Conservation (phyloP, 2,329 filamentous ascomycete genomes). For the Grosmannia serpens region DNA sequence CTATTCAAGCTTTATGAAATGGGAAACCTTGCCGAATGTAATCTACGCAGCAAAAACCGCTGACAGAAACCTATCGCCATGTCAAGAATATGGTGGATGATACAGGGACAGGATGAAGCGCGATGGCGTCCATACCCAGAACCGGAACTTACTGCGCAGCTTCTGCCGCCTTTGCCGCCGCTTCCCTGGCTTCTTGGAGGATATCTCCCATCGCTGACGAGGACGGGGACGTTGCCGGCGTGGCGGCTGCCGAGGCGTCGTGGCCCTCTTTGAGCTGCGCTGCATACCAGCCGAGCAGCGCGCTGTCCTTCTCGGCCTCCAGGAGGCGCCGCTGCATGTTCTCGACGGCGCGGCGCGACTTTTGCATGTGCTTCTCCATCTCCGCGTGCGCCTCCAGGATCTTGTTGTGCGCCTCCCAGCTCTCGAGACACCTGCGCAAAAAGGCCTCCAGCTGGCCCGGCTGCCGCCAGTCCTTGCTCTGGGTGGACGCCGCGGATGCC, state of each 20-base stretch:
- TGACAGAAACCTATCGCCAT: too few species aligned
- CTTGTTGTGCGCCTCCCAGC: constrained; percentile 1
- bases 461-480: neutral
- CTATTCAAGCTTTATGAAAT: too few species aligned
- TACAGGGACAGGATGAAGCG: neutral
- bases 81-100: too few species aligned
- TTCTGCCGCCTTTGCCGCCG: neutral
- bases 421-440: constrained; percentile 1
- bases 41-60: too few species aligned
- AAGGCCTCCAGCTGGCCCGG: constrained; percentile 1
- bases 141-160: neutral
- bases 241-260: neutral
- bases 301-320: constrained; percentile 2
- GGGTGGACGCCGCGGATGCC: neutral
- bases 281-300: constrained; percentile 3
- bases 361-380: neutral
- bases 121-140: neutral
- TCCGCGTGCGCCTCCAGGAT: neutral
- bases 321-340: neutral
- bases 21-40: too few species aligned
- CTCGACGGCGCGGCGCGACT: neutral
- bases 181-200: neutral
- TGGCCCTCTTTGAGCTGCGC: neutral
- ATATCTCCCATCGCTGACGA: neutral
- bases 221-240: neutral